Evolutionary conservation across 306 rosid species (phyloP), one percentile per base, ranked within the genome.

Genomic region (Albizia julibrissin): DNA sequence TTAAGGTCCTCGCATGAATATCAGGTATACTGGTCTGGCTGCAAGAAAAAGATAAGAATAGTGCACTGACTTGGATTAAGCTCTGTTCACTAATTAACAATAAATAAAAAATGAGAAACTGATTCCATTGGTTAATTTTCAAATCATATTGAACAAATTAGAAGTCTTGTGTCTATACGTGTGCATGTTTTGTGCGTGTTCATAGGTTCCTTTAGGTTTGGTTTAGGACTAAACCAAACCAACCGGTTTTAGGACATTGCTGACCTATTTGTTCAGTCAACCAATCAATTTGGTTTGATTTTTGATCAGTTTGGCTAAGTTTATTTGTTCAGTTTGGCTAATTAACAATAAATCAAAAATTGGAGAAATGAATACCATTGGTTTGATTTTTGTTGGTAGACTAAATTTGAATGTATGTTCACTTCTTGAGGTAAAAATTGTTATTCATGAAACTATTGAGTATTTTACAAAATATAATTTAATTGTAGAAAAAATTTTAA

Each of bases 1-100:
- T 90, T 72, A 89, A 83, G 86, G 88, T 84, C 91, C 89, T 92
- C 67, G 72, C 89, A 79, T 88, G 91, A 76, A 83, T 86, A 79
- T 91, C 91, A 68, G 98, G 79, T 72, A 72, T 79, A 62, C 43
- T 79, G 44, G 59, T 56, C 85, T 85, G 78, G 67, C 97, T 95
- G 80, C 79, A 85, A 61, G 82, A 86, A 76, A 64, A 88, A 27
- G 69, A 64, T 74, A 84, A 75, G 84, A 77, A 50, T 50, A 72
- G 64, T 27, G 66, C 49, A 66, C 49, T 34, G 40, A 81, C 61
- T 31, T 50, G 50, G 78, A 15, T 14, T 22, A 42, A 52, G 44
- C 49, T 71, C 33, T 21, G 33, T 54, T 70, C 34, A 64, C 8
- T 79, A 58, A 68, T 3, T 24, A 31, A 5, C n/a, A 13, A 29